phyloP scores from a whole-genome alignment of 176 grass and related monocot genomes.

The Zea mays region DNA sequence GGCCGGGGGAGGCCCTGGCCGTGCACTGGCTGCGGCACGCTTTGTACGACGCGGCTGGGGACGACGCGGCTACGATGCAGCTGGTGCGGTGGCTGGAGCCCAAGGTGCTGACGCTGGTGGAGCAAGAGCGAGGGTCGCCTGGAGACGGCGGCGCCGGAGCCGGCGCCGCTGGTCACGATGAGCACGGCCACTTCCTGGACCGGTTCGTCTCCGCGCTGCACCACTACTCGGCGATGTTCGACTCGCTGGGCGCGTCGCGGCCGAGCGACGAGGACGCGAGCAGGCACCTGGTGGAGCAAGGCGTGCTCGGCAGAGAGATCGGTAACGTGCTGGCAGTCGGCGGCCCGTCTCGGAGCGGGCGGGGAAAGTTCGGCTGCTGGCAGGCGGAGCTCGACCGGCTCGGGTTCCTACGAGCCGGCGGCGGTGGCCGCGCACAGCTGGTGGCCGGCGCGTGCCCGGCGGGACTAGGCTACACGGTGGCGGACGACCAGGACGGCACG shows the following conservation, averaged over 20 bases:
- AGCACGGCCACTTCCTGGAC: constrained; percentile 48
- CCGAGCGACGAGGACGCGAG: constrained; percentile 37
- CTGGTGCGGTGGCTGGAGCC: constrained; percentile 52
- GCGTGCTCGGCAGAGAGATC: constrained; percentile 53
- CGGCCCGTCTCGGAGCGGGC: constrained; percentile 43
- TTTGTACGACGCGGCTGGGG: constrained; percentile 54
- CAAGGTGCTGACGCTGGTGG: constrained; percentile 53
- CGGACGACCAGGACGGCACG: constrained; percentile 44
- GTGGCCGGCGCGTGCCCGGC: constrained; percentile 49
- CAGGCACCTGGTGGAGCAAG: constrained; percentile 62
- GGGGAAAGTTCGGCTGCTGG: constrained; percentile 50
- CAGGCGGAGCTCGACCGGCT: constrained; percentile 37
- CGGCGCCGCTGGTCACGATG: background rate
- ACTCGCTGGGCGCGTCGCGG: constrained; percentile 49
- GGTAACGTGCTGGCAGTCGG: constrained; percentile 50
- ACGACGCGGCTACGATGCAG: constrained; percentile 41
- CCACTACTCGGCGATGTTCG: constrained; percentile 63
- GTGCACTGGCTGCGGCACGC: constrained; percentile 64
- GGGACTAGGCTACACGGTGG: constrained; percentile 50
- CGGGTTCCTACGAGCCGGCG: constrained; percentile 43
- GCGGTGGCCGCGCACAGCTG: constrained; percentile 49
- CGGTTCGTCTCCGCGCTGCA: constrained; percentile 57
- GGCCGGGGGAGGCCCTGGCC: constrained; percentile 47
- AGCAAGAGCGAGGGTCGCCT: constrained; percentile 41
- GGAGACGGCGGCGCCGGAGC: background rate